Evolutionary conservation across 2,329 filamentous ascomycete genomes (phyloP).

Genomic region (Microcyclospora pomicola): DNA sequence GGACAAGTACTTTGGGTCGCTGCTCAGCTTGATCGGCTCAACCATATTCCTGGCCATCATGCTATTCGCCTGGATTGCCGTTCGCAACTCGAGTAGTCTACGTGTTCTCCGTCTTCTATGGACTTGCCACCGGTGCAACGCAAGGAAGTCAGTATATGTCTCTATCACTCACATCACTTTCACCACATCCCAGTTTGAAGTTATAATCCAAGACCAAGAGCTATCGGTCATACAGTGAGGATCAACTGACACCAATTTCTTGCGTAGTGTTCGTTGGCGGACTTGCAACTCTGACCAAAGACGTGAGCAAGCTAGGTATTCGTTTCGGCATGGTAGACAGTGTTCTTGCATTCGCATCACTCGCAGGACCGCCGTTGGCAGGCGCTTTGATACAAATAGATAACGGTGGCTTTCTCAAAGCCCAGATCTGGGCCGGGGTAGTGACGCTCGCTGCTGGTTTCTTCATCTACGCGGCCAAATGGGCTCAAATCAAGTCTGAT

Average conservation of each 20-base stretch:
- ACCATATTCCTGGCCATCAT: constrained; percentile 32
- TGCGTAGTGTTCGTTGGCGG: too few relatives aligned
- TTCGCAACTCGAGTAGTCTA: constrained; percentile 28
- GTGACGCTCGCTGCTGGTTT: too few relatives aligned
- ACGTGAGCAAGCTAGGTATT: constrained; percentile 33
- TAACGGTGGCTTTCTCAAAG: constrained; percentile 17
- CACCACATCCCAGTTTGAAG: too few relatives aligned
- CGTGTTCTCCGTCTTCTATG: constrained; percentile 31
- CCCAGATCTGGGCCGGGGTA: too few relatives aligned
- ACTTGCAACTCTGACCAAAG: constrained; percentile 28
- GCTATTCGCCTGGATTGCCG: constrained; percentile 45
- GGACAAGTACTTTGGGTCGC: constrained; percentile 37
- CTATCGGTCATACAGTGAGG: too few relatives aligned
- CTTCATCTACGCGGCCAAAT: too few relatives aligned
- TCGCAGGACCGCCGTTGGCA: constrained; percentile 35
- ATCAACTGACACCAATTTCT: too few relatives aligned
- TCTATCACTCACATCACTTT: constrained; percentile 22
- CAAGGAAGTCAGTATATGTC: constrained; percentile 27
- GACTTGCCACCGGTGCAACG: constrained; percentile 30
- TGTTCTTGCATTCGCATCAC: constrained; percentile 28
- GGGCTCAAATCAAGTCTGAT: too few relatives aligned
- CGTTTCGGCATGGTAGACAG: constrained; percentile 36
- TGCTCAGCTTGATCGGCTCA: constrained; percentile 42
- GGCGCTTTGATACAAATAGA: constrained; percentile 29
- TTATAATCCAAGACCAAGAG: too few relatives aligned